Conservation (phyloP, 345 rosid genomes). For the Eucalyptus microcorys region DNA sequence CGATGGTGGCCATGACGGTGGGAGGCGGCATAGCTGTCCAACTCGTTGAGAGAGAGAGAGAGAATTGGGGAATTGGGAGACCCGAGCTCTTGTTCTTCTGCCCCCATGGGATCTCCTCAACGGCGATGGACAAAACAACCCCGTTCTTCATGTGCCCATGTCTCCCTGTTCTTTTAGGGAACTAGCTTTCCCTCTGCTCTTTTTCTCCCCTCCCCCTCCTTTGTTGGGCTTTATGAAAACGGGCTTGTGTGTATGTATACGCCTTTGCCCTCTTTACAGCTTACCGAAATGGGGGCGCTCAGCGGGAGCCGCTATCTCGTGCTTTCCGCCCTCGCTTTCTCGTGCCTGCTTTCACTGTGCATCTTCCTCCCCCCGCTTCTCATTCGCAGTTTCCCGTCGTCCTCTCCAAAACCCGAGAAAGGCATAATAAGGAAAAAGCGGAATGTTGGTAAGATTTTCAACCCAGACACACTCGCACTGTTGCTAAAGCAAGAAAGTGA, state of each 20-base stretch:
- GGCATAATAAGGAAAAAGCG: slow-evolving; percentile 8
- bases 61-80: background rate
- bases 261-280: background rate
- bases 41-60: background rate
- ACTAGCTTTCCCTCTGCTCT: background rate
- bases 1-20: background rate
- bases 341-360: background rate
- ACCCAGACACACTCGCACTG: background rate
- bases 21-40: background rate
- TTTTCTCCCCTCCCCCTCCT: background rate
- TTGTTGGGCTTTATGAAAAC: background rate
- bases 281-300: background rate
- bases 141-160: background rate
- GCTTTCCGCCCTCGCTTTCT: slow-evolving; percentile 3
- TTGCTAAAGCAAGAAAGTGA: background rate
- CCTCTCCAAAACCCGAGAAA: slow-evolving; percentile 5
- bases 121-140: background rate
- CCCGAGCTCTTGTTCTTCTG: background rate
- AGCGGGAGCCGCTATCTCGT: background rate
- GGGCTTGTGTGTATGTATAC: background rate
- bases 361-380: background rate
- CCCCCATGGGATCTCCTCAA: background rate
- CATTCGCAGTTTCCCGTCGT: background rate
- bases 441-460: slow-evolving; percentile 18
- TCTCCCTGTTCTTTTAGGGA: background rate